phyloP scores from a whole-genome alignment of 2,329 filamentous ascomycete genomes.

The Aspergillus hortae region DNA sequence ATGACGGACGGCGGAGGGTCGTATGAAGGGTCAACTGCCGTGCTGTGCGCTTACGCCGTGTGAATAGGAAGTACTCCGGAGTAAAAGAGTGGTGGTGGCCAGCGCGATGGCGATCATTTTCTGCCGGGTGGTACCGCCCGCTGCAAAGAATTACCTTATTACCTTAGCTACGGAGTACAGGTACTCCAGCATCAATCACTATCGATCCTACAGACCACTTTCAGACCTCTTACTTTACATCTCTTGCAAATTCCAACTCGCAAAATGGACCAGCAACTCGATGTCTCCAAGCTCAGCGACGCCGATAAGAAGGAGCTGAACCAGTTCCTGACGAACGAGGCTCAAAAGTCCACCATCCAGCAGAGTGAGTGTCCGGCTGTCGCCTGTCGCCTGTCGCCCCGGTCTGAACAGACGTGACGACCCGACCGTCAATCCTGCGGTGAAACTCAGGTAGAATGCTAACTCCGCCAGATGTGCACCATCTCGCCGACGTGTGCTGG shows the following conservation, averaged over 20 bases:
- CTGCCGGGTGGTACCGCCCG: conserved; percentile 8
- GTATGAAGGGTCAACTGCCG: background rate
- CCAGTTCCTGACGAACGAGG: conserved; percentile 78
- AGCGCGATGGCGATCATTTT: conserved; percentile 1
- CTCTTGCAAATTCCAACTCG: too few relatives aligned
- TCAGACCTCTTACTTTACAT: background rate
- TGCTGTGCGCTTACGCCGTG: too few relatives aligned
- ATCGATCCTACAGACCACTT: too few relatives aligned
- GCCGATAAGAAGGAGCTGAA: conserved; percentile 84
- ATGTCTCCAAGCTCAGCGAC: conserved; percentile 72
- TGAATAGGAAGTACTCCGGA: background rate
- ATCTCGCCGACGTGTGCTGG: conserved; percentile 78
- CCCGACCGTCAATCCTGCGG: too few relatives aligned
- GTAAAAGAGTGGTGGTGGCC: background rate
- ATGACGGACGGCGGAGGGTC: background rate
- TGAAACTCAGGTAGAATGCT: background rate
- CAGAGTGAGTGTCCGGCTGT: conserved; percentile 44
- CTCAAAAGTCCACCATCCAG: conserved; percentile 67
- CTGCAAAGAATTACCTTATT: background rate
- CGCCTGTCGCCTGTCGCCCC: too few relatives aligned
- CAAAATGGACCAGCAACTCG: conserved; percentile 47
- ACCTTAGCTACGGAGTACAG: too few relatives aligned
- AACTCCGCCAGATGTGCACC: conserved; percentile 57
- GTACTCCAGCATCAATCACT: too few relatives aligned
- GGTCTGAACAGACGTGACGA: too few relatives aligned